Evolutionary conservation across 345 rosid species (phyloP), one percentile per base, ranked within the genome.

Genomic region (Populus tremula): DNA sequence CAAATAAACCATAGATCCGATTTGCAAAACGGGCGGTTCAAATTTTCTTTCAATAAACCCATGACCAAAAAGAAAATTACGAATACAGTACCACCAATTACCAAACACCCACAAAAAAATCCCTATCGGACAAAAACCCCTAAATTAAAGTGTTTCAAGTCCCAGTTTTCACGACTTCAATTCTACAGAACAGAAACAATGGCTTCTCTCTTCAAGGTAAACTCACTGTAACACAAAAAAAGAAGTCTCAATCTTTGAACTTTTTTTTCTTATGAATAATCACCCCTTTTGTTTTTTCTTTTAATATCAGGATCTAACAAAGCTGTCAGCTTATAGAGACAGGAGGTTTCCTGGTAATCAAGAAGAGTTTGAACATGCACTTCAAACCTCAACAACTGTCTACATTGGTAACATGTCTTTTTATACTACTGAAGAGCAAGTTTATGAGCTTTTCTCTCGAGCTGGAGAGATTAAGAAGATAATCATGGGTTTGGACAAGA

Each of bases 401-500:
- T 96, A 96, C 80, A 77, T 96, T 13, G 99, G 99, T 45, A 96
- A 96, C 82, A 92, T 93, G 89, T 96, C 99, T 17, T 96, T 96
- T 43, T 96, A 96, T 79, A 91, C 99, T 1, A 96, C 99, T 1
- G 99, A 96, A 79, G 99, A 96, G 83, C 99, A 93, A 87, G 90
- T 96, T 77, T 96, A 93, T 63, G 99, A 96, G 90, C 96, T 96
- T 21, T 96, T 96, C 85, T 73, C 98, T 7, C 86, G 99, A 73
- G 96, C 98, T 50, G 99, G 99, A 9, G 99, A 96, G 70, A 83
- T 93, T 43, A 96, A 96, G 90, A 96, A 92, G 92, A 91, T 96
- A 4, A 96, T 89, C 78, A 96, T 96, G 99, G 99, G 99, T 1
- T 86, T 96, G 72, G 99, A 96, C 78, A 96, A 96, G 94, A 93